Base-by-base conservation (phyloP, 1,284 basidiomycete species). In the Thecaphora frezii region DNA sequence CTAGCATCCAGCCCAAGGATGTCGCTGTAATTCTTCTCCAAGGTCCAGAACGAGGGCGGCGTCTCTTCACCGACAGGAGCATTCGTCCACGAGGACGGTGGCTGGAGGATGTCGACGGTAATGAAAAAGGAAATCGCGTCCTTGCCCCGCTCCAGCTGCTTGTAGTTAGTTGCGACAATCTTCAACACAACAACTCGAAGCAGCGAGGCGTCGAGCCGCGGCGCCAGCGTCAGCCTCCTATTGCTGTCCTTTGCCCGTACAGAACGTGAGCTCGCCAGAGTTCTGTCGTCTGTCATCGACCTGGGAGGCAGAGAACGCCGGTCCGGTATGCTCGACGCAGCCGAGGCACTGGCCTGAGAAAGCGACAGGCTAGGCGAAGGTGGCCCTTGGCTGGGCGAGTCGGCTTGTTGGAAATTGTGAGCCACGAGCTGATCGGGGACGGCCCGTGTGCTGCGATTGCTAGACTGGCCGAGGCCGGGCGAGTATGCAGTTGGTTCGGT, bases 21-120 rank as follows among this genome's bases (percentile, higher is more conserved):
- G 65, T 97, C 93, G 49, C 87, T 89, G 80, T 93, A 94, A 79
- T 90, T 83, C 82, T 98, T 98, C 81, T 96, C 92, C 25, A 97
- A 85, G 71, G 85, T 89, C 93, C 94, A 98, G 5, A 79, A n/a
- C 73, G 88, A 87, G 40, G 85, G 84, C 51, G 83, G 82, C 8
- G 33, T 36, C 16, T 9, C 33, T 14, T 36, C 33, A 18, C 12
- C 4, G 8, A 86, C 85, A 22, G 85, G 87, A 44, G 61, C 58
- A 50, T 57, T 59, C 1, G 57, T 53, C 81, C 80, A 48, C 46
- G 61, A 47, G 53, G 72, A 25, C 47, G 67, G 54, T 30, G 69
- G 58, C 26, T 66, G 59, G 19, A 64, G 51, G 25, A 80, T 58
- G 13, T 68, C 62, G 45, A 81, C 65, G 18, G 66, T 62, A 48